Percentiles rank a stretch among this genome's conserved stretches.
These are phyloP conservation scores for Plasmodium falciparum DNA, from an alignment of 169 alveolate species.

Conservation along the genomic window DNA sequence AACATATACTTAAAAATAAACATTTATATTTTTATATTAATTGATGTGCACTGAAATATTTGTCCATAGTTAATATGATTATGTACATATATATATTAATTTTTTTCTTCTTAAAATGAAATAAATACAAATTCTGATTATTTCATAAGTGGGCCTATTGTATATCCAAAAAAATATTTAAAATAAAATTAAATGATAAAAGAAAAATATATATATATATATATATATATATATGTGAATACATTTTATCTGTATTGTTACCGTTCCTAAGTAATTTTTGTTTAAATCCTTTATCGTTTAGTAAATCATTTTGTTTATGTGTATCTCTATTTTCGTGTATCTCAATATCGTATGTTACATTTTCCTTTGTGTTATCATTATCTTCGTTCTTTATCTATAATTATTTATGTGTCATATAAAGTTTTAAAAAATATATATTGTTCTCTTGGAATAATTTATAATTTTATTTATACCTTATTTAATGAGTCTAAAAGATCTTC, in stretches of 20 bases:
- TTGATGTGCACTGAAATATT: too few species aligned
- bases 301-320: not conserved
- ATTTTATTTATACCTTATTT: slow-evolving; percentile 30
- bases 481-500: slow-evolving; percentile 60
- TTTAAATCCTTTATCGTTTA: slow-evolving; percentile 17
- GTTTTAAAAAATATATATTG: too few species aligned
- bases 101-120: slow-evolving; percentile 6
- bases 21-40: too few species aligned
- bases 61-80: too few species aligned
- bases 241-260: not conserved
- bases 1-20: not conserved
- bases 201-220: not conserved
- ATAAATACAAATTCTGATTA: not conserved
- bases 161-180: not conserved
- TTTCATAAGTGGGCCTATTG: slow-evolving; percentile 19
- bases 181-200: not conserved
- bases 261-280: slow-evolving; percentile 63
- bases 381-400: slow-evolving; percentile 35
- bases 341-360: slow-evolving; percentile 15
- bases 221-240: not conserved
- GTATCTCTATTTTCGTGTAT: slow-evolving; percentile 5
- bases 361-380: not conserved
- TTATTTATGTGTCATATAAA: not conserved
- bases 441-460: not conserved
- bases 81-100: not conserved